Base-by-base conservation (phyloP, 2,329 filamentous ascomycete species). In the Fusarium albosuccineum region DNA sequence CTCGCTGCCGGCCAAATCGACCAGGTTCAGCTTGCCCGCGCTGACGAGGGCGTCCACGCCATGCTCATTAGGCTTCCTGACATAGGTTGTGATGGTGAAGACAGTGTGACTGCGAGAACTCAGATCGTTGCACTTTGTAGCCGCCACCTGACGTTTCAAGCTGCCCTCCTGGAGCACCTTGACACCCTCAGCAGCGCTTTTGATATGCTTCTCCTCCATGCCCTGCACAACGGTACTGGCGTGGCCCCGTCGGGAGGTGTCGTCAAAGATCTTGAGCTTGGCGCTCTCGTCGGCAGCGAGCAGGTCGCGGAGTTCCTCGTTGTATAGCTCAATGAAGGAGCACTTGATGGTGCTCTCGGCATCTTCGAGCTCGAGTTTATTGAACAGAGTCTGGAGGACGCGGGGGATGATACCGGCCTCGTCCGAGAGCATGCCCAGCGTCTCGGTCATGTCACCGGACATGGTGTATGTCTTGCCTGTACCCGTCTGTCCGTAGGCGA, bases 391-490 rank as follows among this genome's bases (percentile, higher is more conserved):
- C 74, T 97, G 91, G 0, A 99, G 83, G 1, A 94, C 93, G 49
- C 97, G 91, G 26, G 97, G 97, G 65, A 99, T 96, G 71, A 99
- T 98, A 72, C 96, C 96, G 29, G 97, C 96, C 39, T 90, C 91
- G 75, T 98, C 96, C 1, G 95, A 95, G 13, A 97, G 85, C 62
- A 97, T 89, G 2, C 95, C 93, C 37, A 94, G 80, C 0, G 89
- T 93, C 72, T 97, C 92, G 13, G 87, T 92, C 89, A 99, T 97
- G 78, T 99, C 95, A 57, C 96, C 96, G 1, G 95, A 97, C 96
- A 99, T 99, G 26, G 96, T 99, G 79, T 99, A 99, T 13, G 96
- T 99, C 79, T 99, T 99, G 72, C 96, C 96, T 0, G 96, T 99
- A 44, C 96, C 96, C 0, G 96, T 99, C 78, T 99, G 96, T 27